These are phyloP conservation scores for Pichia membranifaciens DNA, from an alignment of 805 yeast genomes.

Conservation along the genomic window DNA sequence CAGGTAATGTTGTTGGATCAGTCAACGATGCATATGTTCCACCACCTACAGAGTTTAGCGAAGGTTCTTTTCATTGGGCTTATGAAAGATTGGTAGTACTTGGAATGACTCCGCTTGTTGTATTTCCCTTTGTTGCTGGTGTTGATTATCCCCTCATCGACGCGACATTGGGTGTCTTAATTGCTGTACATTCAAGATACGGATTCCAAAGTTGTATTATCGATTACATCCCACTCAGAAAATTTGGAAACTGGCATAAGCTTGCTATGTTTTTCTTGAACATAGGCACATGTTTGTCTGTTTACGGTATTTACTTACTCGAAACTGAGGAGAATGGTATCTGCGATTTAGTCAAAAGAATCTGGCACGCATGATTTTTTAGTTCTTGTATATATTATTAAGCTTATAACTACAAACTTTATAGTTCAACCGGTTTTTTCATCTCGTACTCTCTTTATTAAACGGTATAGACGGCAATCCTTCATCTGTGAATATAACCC, in stretches of 20 bases:
- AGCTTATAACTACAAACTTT: no score
- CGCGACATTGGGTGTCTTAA: slow-evolving; percentile 56
- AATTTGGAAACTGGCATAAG: slow-evolving; percentile 71
- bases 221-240: slow-evolving; percentile 86
- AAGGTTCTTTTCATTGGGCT: slow-evolving; percentile 94
- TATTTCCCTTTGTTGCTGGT: slow-evolving; percentile 74
- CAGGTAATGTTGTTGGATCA: slow-evolving; percentile 87
- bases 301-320: slow-evolving; percentile 76
- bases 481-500: no score
- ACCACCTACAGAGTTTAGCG: slow-evolving; percentile 57
- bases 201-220: slow-evolving; percentile 89
- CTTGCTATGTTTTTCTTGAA: slow-evolving; percentile 63
- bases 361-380: slow-evolving; percentile 48
- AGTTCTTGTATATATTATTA: not conserved
- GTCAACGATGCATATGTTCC: slow-evolving; percentile 81
- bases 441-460: no score
- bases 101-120: slow-evolving; percentile 69
- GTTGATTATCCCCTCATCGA: slow-evolving; percentile 66
- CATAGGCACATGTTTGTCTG: slow-evolving; percentile 63
- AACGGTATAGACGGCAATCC: no score
- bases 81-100: slow-evolving; percentile 70
- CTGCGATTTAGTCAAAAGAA: slow-evolving; percentile 50
- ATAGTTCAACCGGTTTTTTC: no score
- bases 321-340: slow-evolving; percentile 80
- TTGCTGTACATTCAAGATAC: slow-evolving; percentile 73